Evolutionary conservation across 441 rosid species (phyloP), one percentile per base, ranked within the genome.

Genomic region (Hypseocharis bilobata): DNA sequence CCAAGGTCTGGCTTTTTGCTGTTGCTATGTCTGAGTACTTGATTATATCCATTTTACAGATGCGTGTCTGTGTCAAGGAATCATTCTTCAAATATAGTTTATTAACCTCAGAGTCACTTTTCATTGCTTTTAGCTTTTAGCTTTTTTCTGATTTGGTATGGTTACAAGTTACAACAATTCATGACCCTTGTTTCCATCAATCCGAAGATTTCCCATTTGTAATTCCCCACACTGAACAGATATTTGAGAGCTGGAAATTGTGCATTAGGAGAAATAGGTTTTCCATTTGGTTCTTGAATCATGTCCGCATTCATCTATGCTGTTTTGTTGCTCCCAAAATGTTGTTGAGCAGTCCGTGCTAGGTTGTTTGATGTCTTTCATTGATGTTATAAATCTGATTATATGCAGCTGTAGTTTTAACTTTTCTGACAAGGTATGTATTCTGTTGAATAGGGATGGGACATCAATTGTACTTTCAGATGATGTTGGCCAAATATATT

Each of bases 381-480:
- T 10, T 32, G 64, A 11, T 64, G 28, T 16, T 64, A 17, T 28
- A 61, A 6, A 10, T 63, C 22, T 51, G n/a, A n/a, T n/a, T 59
- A 22, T 19, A 20, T 52, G 17, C 29, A 20, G 10, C 40, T 60
- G 22, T 20, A 32, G 20, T 5, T 60, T 38, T 57, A 0, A 27
- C 40, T 59, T 63, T 38, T 58, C 42, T 58, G 61, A 56, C 10
- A 25, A 45, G 20, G 29, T 26, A 51, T 47, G 13, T 67, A 60
- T 38, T 62, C 66, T 70, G 56, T 56, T 68, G 67, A 56, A 64
- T 69, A 95, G 98, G 96, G 99, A 95, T 71, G 98, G 99, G 36
- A 88, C 98, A 17, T 95, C 98, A 65, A 85, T 95, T 72, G 85
- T 90, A 79, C 96, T 95, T 76, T 95, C 99, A 58, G 99, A 95